Base-by-base conservation (phyloP, 2,329 filamentous ascomycete genomes). In the Emmonsiellopsis sp. region DNA sequence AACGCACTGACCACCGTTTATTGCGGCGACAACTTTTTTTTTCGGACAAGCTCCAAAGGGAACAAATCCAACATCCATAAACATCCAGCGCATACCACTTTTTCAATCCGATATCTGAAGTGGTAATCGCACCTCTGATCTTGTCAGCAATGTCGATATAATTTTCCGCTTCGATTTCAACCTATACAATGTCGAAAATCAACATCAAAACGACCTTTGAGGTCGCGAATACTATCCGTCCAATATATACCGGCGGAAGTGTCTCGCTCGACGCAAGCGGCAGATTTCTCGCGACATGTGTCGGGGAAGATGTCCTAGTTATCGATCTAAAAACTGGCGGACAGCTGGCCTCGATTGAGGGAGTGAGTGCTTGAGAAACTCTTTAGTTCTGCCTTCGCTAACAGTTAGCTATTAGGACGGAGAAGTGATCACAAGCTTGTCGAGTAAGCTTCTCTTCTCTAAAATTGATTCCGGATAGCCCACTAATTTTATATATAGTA, bases 211-310 rank as follows among this genome's bases (percentile, higher is more conserved):
- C 90, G 54, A 95, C 92, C 3, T 98, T 96, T 70, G 88, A 94
- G 65, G 82, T 86, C 55, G 80, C 80, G 59, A 83, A 86, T 64
- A 87, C 89, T 47, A 87, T 98, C 53, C 87, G 90, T 63, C 93
- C 93, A 16, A 92, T 97, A 49, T 96, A 93, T 67, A 95, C 92
- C 1, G 93, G 93, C 52, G 93, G 93, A 43, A 86, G 87, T 59
- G 84, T 95, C 55, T 84, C 89, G 32, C 80, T 97, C 57, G 89
- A 92, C 75, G 81, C 84, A 68, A 82, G 83, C 72, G 90, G 90
- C 50, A 82, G 82, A 63, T 82, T 97, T 58, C 79, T 98, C 52
- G 92, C 90, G 43, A 90, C 90, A 26, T 90, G 87, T 37, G 75
- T 97, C n/a, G 90, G 88, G 37, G 93, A 98, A 69, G 89, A 96